phyloP scores from a whole-genome alignment of 179 eudicot species.

The Spergularia azorica region DNA sequence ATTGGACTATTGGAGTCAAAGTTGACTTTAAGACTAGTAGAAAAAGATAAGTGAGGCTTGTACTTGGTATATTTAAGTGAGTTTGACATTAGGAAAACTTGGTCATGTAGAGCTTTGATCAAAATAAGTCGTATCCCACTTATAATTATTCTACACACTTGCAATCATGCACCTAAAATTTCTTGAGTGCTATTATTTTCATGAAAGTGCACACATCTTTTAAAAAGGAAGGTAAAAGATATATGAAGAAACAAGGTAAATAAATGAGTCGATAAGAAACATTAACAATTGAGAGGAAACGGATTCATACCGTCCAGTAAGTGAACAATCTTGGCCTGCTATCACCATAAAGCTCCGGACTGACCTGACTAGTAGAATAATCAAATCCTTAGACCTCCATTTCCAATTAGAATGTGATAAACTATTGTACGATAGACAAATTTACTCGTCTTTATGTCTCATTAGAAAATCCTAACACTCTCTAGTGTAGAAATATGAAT shows the following conservation, averaged over 20 bases:
- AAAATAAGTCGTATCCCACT: not conserved
- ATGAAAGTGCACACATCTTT: too few relatives aligned
- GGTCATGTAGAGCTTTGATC: slow-evolving; percentile 4
- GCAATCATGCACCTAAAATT: too few relatives aligned
- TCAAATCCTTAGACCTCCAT: slow-evolving; percentile 61
- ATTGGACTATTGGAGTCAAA: not conserved
- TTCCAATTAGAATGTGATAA: not conserved
- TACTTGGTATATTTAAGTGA: not conserved
- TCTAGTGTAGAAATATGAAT: too few relatives aligned
- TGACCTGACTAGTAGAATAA: slow-evolving; percentile 99
- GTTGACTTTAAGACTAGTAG: slow-evolving; percentile 17
- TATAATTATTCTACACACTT: not conserved
- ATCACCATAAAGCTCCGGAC: slow-evolving; percentile 99
- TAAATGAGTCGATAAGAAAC: not conserved
- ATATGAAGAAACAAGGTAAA: too few relatives aligned
- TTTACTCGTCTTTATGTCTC: too few relatives aligned
- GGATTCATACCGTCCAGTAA: slow-evolving; percentile 86
- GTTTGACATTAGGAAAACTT: slow-evolving; percentile 12
- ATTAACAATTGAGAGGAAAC: not conserved
- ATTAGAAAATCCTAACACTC: too few relatives aligned
- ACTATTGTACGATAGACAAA: too few relatives aligned
- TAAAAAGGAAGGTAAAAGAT: too few relatives aligned
- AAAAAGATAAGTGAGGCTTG: not conserved
- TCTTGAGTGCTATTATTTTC: too few relatives aligned
- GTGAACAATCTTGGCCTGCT: slow-evolving; percentile 95